Percentiles rank a stretch among this genome's conserved stretches.
Evolutionary conservation across 169 alveolate genomes (phyloP).

Genomic region (Eimeria acervulina): DNA sequence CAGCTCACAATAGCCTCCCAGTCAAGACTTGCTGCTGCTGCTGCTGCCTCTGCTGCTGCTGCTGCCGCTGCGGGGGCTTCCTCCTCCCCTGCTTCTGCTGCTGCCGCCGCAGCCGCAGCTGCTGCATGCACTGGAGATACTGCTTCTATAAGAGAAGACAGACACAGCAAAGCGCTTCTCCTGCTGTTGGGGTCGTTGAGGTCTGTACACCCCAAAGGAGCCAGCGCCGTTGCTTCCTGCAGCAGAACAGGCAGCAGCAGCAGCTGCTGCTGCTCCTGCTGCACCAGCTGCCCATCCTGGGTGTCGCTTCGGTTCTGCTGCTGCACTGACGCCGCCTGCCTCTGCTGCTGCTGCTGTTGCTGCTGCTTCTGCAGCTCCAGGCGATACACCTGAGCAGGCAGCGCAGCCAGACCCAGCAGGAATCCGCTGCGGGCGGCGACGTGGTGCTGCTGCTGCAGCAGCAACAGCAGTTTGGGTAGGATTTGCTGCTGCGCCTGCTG

Average conservation of each 20-base stretch:
- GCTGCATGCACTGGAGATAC: neutral
- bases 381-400: conserved; percentile 75
- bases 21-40: conserved; percentile 10
- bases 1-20: conserved; percentile 49
- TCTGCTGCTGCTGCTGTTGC: conserved; percentile 31
- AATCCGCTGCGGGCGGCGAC: conserved; percentile 81
- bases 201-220: conserved; percentile 48
- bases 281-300: neutral
- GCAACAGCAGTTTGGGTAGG: conserved; percentile 43
- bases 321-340: no score
- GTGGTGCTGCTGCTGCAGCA: conserved; percentile 46
- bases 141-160: conserved; percentile 30
- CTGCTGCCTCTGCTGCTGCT: conserved; percentile 22
- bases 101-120: no score
- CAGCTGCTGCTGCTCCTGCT: neutral
- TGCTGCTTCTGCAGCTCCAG: conserved; percentile 64
- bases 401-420: conserved; percentile 78
- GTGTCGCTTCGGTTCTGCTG: neutral
- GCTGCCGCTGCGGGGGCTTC: neutral
- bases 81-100: no score
- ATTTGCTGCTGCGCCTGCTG: conserved; percentile 9
- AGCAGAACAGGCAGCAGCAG: no score
- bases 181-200: conserved; percentile 72
- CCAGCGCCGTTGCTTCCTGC: conserved; percentile 58
- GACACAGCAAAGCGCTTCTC: conserved; percentile 56